Evolutionary conservation across 2,329 filamentous ascomycete genomes (phyloP).

Genomic region (Calonectria crousiana): DNA sequence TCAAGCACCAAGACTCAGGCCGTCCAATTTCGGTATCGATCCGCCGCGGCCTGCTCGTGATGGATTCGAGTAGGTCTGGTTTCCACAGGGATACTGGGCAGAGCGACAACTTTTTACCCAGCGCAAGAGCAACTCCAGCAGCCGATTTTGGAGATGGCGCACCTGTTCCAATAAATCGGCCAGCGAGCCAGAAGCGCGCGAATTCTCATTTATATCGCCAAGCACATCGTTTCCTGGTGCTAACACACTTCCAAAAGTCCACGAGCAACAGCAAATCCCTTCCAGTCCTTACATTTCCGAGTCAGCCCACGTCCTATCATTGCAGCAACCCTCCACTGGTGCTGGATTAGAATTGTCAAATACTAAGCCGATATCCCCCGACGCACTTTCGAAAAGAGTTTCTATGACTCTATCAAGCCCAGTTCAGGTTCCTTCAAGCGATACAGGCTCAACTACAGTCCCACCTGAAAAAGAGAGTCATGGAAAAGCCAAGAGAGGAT

Average conservation of each 20-base stretch:
- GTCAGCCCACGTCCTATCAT: constrained; percentile 60
- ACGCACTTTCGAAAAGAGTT: not conserved
- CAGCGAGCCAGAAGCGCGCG: constrained; percentile 48
- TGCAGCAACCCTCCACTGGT: constrained; percentile 52
- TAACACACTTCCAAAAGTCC: constrained; percentile 21
- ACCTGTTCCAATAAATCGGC: constrained; percentile 52
- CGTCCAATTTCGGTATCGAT: constrained; percentile 54
- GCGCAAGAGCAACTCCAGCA: constrained; percentile 49
- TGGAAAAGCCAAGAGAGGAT: constrained; percentile 38
- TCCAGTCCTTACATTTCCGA: constrained; percentile 61
- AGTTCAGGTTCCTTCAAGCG: not conserved
- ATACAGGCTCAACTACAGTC: not conserved
- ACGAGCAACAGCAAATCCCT: constrained; percentile 35
- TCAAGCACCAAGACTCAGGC: not conserved
- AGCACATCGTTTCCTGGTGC: constrained; percentile 36
- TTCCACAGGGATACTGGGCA: constrained; percentile 73
- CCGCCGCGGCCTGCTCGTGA: constrained; percentile 67
- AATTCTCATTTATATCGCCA: constrained; percentile 40
- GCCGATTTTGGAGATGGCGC: constrained; percentile 56
- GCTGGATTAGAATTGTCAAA: constrained; percentile 23
- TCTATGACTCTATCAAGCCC: not conserved
- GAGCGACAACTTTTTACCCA: constrained; percentile 58
- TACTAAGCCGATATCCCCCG: constrained; percentile 17
- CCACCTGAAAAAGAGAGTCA: constrained; percentile 24
- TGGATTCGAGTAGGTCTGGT: constrained; percentile 73